A percentile compares a stretch with the other conserved stretches of the same genome.
Conservation (phyloP, 768 basidiomycete species). For the Boletellus sp. region DNA sequence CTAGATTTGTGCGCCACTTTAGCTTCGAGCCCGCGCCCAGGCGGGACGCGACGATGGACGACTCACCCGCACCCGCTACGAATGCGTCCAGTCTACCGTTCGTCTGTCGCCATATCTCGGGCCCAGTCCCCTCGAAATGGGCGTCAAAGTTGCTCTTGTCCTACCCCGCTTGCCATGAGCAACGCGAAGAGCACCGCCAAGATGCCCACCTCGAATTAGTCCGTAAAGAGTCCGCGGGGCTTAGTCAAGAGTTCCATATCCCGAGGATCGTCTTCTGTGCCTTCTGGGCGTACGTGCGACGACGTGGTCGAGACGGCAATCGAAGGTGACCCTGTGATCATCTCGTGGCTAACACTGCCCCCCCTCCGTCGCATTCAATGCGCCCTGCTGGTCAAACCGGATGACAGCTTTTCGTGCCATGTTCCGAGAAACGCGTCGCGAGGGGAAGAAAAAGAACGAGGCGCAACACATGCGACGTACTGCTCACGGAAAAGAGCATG, state of each 20-base stretch:
- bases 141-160: slow-evolving; percentile 89
- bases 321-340: slow-evolving; percentile 44
- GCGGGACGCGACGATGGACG: background rate
- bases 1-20: slow-evolving; percentile 32
- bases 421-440: slow-evolving; percentile 50
- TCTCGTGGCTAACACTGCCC: slow-evolving; percentile 28
- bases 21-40: too few relatives aligned
- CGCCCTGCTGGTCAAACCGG: slow-evolving; percentile 56
- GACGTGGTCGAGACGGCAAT: slow-evolving; percentile 54
- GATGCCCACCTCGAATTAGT: slow-evolving; percentile 78
- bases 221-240: slow-evolving; percentile 87
- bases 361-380: slow-evolving; percentile 13
- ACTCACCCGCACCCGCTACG: slow-evolving; percentile 80
- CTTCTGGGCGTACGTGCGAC: slow-evolving; percentile 35
- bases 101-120: slow-evolving; percentile 93
- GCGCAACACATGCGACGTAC: slow-evolving; percentile 57
- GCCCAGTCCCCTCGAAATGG: slow-evolving; percentile 86
- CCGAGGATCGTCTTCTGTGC: slow-evolving; percentile 29
- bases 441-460: background rate
- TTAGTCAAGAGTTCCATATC: slow-evolving; percentile 44
- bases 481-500: slow-evolving; percentile 22
- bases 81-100: slow-evolving; percentile 80
- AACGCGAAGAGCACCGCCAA: background rate
- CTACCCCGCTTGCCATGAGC: slow-evolving; percentile 26
- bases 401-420: slow-evolving; percentile 77